phyloP scores from a whole-genome alignment of 139 green algal genomes.

The Chlamydomonas asymmetrica region DNA sequence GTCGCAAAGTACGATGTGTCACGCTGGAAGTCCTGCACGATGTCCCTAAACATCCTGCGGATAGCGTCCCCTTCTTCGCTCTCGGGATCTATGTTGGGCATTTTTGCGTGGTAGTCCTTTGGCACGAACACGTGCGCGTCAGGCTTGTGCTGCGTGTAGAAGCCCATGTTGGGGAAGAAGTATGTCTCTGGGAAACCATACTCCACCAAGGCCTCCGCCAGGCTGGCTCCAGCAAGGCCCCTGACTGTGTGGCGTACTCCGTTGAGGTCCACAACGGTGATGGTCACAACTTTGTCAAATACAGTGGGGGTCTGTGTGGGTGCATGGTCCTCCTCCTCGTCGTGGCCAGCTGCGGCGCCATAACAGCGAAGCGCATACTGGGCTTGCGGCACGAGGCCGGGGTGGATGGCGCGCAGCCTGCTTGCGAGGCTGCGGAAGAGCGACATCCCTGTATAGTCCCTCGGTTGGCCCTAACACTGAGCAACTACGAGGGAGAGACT shows the following conservation, averaged over 20 bases:
- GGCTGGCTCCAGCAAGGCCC: constrained; percentile 36
- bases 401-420: too few species aligned
- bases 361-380: constrained; percentile 7
- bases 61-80: constrained; percentile 39
- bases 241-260: constrained; percentile 47
- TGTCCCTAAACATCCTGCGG: constrained; percentile 53
- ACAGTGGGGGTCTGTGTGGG: constrained; percentile 45
- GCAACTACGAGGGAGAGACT: too few species aligned
- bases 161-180: constrained; percentile 58
- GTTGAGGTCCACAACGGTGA: constrained; percentile 59
- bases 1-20: constrained; percentile 47
- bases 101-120: constrained; percentile 35
- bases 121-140: constrained; percentile 43
- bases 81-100: constrained; percentile 35
- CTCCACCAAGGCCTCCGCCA: constrained; percentile 44
- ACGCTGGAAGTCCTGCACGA: constrained; percentile 49
- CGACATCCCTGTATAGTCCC: too few species aligned
- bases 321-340: constrained; percentile 27
- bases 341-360: constrained; percentile 18
- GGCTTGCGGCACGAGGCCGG: neutral
- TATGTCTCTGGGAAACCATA: constrained; percentile 47
- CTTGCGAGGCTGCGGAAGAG: too few species aligned
- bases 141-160: constrained; percentile 51
- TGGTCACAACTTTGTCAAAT: constrained; percentile 57
- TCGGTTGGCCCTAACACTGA: too few species aligned